Conservation (phyloP, 148 eudicot genomes). For the Selenicereus undatus region DNA sequence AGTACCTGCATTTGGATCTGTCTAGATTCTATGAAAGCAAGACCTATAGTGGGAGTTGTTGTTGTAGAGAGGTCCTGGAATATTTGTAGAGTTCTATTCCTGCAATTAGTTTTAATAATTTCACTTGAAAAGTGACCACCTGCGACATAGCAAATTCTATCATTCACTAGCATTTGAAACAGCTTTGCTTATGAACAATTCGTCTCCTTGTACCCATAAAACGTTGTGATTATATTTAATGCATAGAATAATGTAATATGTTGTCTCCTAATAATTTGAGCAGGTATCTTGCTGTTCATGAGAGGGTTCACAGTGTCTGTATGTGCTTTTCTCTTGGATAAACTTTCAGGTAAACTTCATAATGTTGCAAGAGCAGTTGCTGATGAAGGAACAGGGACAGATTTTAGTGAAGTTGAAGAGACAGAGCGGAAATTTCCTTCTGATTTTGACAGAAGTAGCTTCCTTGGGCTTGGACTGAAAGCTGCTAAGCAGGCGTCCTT, state of each 20-base stretch:
- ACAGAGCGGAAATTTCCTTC: constrained; percentile 43
- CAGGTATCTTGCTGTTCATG: neutral
- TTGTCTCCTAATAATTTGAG: neutral
- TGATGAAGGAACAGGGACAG: constrained; percentile 80
- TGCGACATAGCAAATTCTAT: neutral
- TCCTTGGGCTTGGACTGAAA: constrained; percentile 88
- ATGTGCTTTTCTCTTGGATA: constrained; percentile 9
- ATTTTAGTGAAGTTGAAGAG: constrained; percentile 46
- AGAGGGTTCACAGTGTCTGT: neutral
- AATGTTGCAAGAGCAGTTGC: constrained; percentile 98
- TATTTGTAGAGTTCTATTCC: neutral
- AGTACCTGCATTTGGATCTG: neutral
- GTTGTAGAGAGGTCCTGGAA: neutral
- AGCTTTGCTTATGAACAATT: neutral
- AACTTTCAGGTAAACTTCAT: constrained; percentile 85
- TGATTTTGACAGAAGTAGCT: constrained; percentile 49
- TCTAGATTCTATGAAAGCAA: neutral
- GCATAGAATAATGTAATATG: neutral
- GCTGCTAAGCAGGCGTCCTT: constrained; percentile 39
- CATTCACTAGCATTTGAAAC: neutral
- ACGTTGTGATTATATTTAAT: no score
- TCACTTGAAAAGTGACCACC: neutral
- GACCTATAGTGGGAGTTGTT: no score
- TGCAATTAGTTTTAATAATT: neutral
- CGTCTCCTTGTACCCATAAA: neutral